Evolutionary conservation across 768 basidiomycete genomes (phyloP), one percentile per base, ranked within the genome.

Genomic region (Daedalea quercina): DNA sequence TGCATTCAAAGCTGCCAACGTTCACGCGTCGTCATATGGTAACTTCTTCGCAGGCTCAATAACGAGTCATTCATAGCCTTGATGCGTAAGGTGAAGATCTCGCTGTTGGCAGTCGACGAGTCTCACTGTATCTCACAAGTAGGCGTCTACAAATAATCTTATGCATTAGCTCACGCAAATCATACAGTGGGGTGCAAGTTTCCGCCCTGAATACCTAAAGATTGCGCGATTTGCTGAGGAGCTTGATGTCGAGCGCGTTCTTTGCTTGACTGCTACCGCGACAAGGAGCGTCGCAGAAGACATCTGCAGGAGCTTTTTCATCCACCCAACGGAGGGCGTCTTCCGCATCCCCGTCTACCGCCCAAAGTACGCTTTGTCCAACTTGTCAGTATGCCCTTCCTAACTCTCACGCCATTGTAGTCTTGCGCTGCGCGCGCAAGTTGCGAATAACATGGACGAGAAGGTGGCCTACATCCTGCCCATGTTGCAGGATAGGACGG

Each of bases 31-130:
- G 19, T 37, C 37, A 26, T 43, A 7, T 26, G 15, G n/a, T 37
- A 12, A 33, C 13, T 17, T 47, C 9, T 35, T 11, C 8, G 9
- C 46, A 73, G 74, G 44, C 60, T 77, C 24, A 76, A 75, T 60
- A 77, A 76, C 55, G 76, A 77, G 56, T 57, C 66, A 0, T 73
- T 76, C 60, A 55, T 73, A 9, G 54, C 69, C n/a, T 65, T 79
- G 69, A 75, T 80, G 67, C 54, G 59, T 8, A 59, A 63, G 11
- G 70, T 75, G 31, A 69, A 67, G 37, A 73, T 79, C 9, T 70
- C 74, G 1, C 63, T 80, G 0, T 65, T 79, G 1, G 77, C 78
- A 0, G 71, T 79, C 0, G 77, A 79, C 47, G 76, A 78, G 57
- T 73, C 75, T 1, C 76, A 78, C 51, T 77, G 76, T 57, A 71